phyloP scores from a whole-genome alignment of 2,329 filamentous ascomycete species.

The Aphanocladium album region DNA sequence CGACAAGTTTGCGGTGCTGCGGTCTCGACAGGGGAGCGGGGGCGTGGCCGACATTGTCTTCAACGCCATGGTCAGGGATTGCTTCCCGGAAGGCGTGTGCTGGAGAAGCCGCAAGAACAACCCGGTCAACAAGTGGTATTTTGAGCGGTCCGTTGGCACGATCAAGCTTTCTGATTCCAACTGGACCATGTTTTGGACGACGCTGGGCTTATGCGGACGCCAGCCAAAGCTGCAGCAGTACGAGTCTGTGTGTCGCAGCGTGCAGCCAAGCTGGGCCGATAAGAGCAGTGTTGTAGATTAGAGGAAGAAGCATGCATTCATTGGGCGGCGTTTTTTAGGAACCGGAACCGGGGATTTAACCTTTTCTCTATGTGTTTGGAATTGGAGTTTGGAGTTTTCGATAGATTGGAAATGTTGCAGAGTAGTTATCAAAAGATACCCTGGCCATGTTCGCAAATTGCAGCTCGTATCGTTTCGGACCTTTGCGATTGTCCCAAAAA shows the following conservation, averaged over 20 bases:
- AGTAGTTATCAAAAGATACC: neutral
- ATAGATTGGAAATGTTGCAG: neutral
- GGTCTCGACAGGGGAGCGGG: slow-evolving; percentile 79
- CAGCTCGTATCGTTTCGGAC: neutral
- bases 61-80: slow-evolving; percentile 86
- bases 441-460: neutral
- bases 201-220: slow-evolving; percentile 55
- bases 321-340: slow-evolving; percentile 8
- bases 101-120: slow-evolving; percentile 90
- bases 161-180: slow-evolving; percentile 76
- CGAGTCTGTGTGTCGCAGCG: slow-evolving; percentile 64
- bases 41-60: slow-evolving; percentile 96
- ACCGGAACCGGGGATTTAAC: neutral
- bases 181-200: slow-evolving; percentile 99
- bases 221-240: slow-evolving; percentile 60
- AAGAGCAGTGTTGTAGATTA: slow-evolving; percentile 54
- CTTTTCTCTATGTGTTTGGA: neutral
- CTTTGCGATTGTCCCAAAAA: neutral
- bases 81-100: slow-evolving; percentile 83
- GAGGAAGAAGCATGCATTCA: neutral
- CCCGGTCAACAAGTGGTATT: slow-evolving; percentile 99
- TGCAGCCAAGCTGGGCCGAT: slow-evolving; percentile 61
- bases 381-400: neutral
- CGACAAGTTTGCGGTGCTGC: slow-evolving; percentile 94
- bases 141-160: slow-evolving; percentile 79